phyloP scores from a whole-genome alignment of 2,329 filamentous ascomycete genomes.

The Colletotrichum paranaense region DNA sequence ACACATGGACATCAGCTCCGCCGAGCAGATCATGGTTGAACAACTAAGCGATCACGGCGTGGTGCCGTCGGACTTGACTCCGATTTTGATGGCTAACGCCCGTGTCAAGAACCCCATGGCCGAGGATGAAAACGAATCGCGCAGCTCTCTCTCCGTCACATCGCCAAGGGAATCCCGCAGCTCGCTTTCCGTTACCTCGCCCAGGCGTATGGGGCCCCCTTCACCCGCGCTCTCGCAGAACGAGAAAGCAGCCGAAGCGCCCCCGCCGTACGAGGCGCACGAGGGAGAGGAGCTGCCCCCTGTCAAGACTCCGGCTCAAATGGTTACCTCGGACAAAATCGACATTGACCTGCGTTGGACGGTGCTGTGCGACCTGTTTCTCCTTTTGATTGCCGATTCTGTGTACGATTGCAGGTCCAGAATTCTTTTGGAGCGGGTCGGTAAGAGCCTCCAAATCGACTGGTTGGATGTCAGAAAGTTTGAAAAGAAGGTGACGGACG shows the following conservation, averaged over 20 bases:
- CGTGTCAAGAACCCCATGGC: constrained; percentile 93
- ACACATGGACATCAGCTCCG: constrained; percentile 95
- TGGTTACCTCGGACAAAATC: constrained; percentile 84
- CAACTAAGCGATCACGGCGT: constrained; percentile 95
- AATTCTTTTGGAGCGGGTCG: constrained; percentile 84
- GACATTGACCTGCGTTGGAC: constrained; percentile 98
- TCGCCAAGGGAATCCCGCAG: constrained; percentile 12
- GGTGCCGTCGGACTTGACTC: constrained; percentile 83
- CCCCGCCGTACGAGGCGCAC: constrained; percentile 71
- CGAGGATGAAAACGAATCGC: constrained; percentile 47
- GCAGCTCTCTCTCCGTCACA: constrained; percentile 11
- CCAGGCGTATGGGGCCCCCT: constrained; percentile 33
- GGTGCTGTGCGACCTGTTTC: constrained; percentile 92
- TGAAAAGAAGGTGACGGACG: constrained; percentile 96
- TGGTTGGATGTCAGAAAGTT: constrained; percentile 97
- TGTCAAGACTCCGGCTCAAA: constrained; percentile 84
- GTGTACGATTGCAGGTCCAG: constrained; percentile 92
- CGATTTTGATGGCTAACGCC: constrained; percentile 89
- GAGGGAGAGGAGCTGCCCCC: constrained; percentile 79
- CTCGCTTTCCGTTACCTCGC: constrained; percentile 23
- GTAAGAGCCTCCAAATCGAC: constrained; percentile 80
- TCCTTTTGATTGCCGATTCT: constrained; percentile 96
- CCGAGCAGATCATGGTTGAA: constrained; percentile 98
- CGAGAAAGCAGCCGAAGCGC: constrained; percentile 61
- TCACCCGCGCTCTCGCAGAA: constrained; percentile 45